These are phyloP conservation scores for Nothomitra cinnamomea DNA, from an alignment of 2,329 filamentous ascomycete genomes.

Conservation along the genomic window DNA sequence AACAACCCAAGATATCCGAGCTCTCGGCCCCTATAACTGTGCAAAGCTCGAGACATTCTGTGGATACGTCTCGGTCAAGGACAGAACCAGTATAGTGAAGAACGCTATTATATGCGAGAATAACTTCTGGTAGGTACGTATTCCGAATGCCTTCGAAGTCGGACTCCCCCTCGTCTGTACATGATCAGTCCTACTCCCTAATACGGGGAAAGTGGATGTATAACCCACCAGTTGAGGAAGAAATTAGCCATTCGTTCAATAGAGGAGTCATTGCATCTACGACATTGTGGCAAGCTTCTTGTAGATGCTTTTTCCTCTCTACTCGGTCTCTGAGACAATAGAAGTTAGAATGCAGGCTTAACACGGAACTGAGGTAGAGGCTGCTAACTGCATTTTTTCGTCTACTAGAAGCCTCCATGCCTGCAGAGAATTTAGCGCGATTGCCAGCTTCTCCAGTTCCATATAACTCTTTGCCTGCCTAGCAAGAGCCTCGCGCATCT, in stretches of 20 bases:
- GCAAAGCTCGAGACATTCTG: conserved; percentile 77
- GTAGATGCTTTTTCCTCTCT: conserved; percentile 1
- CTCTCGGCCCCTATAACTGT: conserved; percentile 54
- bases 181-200: not conserved
- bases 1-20: conserved; percentile 47
- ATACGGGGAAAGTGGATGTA: not conserved
- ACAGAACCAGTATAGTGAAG: conserved; percentile 63
- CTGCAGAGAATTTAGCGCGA: conserved; percentile 50
- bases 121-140: conserved; percentile 68
- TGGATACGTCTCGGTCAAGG: conserved; percentile 56
- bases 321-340: conserved; percentile 4
- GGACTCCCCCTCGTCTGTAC: not conserved
- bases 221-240: not conserved
- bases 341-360: conserved; percentile 2
- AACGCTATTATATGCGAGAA: conserved; percentile 68
- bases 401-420: conserved; percentile 34
- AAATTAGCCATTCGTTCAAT: conserved; percentile 1
- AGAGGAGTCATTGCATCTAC: not conserved
- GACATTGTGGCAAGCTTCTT: conserved; percentile 4
- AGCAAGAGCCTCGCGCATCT: conserved; percentile 8
- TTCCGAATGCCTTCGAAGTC: conserved; percentile 51
- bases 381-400: conserved; percentile 37
- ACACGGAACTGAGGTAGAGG: conserved; percentile 11
- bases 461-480: conserved; percentile 44
- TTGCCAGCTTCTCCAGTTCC: conserved; percentile 51